These are phyloP conservation scores for Calonectria fujianensis DNA, from an alignment of 2,329 filamentous ascomycete species.

Conservation along the genomic window DNA sequence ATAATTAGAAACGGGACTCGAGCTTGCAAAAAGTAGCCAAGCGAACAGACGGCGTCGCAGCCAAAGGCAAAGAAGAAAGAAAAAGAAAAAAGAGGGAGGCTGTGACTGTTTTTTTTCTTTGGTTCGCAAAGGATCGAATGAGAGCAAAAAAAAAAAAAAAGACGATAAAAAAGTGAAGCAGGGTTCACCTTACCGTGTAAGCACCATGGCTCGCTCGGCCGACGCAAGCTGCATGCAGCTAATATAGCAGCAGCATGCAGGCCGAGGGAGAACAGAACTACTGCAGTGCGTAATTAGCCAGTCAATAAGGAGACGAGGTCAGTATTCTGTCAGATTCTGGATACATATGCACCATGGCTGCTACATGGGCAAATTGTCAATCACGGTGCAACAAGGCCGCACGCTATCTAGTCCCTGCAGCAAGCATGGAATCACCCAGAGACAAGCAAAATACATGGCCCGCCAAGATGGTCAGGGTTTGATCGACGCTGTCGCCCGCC, in stretches of 20 bases:
- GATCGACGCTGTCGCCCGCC: constrained; percentile 11
- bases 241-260: constrained; percentile 31
- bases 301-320: not conserved
- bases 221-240: constrained; percentile 32
- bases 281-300: constrained; percentile 25
- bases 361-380: constrained; percentile 7
- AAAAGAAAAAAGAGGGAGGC: not conserved
- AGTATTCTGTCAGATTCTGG: not conserved
- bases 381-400: not conserved
- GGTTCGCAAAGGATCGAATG: not conserved
- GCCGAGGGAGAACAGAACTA: constrained; percentile 22
- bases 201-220: constrained; percentile 23
- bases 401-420: constrained; percentile 2
- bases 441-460: constrained; percentile 16
- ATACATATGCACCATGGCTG: not conserved
- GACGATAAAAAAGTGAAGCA: not conserved
- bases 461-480: constrained; percentile 18
- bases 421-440: constrained; percentile 16
- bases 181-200: constrained; percentile 21
- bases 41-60: not conserved
- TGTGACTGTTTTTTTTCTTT: not conserved
- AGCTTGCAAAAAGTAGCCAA: not conserved
- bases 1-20: constrained; percentile 17
- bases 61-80: not conserved
- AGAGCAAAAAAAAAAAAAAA: not conserved